Evolutionary conservation across 176 grass and related monocot species (phyloP), one percentile per base, ranked within the genome.

Genomic region (Luzula sylvatica): DNA sequence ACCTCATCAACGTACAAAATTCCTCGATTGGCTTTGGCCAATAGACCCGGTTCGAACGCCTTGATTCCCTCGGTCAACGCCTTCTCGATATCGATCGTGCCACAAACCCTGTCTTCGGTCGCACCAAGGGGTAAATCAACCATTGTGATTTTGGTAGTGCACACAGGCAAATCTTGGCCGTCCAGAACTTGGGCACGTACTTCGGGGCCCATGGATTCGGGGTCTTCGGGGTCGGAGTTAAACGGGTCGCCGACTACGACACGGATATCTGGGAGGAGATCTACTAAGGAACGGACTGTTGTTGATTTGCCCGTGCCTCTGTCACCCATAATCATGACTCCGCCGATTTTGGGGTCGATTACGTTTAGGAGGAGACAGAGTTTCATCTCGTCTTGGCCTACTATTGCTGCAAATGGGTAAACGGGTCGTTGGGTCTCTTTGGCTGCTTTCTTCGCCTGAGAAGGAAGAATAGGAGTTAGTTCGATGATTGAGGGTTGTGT

Each of bases 351-450:
- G 46, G 92, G 92, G 65, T 98, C 92, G 60, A 98, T 98, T 27
- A 98, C 92, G 64, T 98, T 98, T 20, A 98, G 85, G 38, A 98
- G 71, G 8, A 98, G 75, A 70, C 84, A 98, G 18, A 98, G 65
- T 70, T 98, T 98, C 92, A 98, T 98, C 92, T 98, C 92, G 47
- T 98, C 92, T 75, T 98, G 92, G 21, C 92, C 92, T 12, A 98
- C 92, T 28, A 98, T 98, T 38, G 92, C 92, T 39, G 85, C 66
- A 56, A 98, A 98, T 19, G 92, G 92, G 65, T 77, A 98, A 43
- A 98, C 92, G 26, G 81, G 92, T 3, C 92, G 71, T 71, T 90
- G 92, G 50, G 18, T 83, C 68, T 86, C 92, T 66, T 78, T 86
- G 13, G 75, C 75, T 8, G 3, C 45, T 71, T 64, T 42, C 12